Conservation (phyloP, 345 rosid species). For the Stellera chamaejasme region DNA sequence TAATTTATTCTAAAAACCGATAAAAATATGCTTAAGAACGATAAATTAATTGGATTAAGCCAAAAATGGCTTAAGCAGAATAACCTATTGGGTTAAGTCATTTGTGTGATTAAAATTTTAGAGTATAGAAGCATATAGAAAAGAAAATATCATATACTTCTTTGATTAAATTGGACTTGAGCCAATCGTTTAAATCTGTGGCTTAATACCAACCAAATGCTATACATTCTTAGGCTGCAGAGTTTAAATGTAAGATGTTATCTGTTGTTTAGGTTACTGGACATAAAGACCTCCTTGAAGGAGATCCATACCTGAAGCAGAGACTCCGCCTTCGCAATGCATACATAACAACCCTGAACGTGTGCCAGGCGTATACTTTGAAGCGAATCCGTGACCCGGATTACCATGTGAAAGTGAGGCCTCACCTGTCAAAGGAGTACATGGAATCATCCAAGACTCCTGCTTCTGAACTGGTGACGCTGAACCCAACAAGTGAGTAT, state of each 20-base stretch:
- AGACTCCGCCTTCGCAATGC: constrained; percentile 90
- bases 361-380: constrained; percentile 85
- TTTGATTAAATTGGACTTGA: too few species aligned
- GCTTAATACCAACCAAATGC: not conserved
- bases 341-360: constrained; percentile 86
- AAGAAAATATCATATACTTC: too few species aligned
- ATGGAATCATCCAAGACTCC: constrained; percentile 58
- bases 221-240: too few species aligned
- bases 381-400: constrained; percentile 76
- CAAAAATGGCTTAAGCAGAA: too few species aligned
- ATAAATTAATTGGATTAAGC: too few species aligned
- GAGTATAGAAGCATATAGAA: too few species aligned
- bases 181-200: too few species aligned
- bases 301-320: constrained; percentile 90
- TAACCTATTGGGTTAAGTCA: too few species aligned
- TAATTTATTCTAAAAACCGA: too few species aligned
- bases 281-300: constrained; percentile 87
- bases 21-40: too few species aligned
- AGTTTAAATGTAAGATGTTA: too few species aligned
- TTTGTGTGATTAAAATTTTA: too few species aligned
- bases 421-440: constrained; percentile 65
- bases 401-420: constrained; percentile 63
- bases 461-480: constrained; percentile 71
- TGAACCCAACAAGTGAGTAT: constrained; percentile 84
- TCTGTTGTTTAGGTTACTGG: constrained; percentile 47